Evolutionary conservation across 2,329 filamentous ascomycete genomes (phyloP).

Genomic region (Epicoccum nigrum): DNA sequence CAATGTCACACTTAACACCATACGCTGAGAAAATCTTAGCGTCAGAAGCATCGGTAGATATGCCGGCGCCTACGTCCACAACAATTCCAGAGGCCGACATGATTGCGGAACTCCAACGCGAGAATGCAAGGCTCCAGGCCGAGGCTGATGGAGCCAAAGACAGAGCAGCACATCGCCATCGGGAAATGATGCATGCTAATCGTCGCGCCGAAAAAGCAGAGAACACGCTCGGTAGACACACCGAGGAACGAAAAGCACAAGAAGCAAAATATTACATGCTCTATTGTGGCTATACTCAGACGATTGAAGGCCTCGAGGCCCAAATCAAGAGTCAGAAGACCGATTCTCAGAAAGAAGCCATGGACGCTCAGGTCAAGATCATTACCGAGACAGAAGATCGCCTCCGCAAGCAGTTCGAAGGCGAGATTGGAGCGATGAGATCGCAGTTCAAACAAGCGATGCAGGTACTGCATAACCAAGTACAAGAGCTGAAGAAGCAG

Average conservation of each 20-base stretch:
- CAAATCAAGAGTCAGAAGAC: not conserved
- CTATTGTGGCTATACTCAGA: no score
- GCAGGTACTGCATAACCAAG: not conserved
- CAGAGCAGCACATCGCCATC: conserved; percentile 2
- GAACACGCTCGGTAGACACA: no score
- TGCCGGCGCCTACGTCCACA: no score
- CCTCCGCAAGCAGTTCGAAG: not conserved
- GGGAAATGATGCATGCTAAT: conserved; percentile 1
- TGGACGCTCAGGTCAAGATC: not conserved
- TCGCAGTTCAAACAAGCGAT: not conserved
- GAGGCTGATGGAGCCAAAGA: not conserved
- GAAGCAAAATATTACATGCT: no score
- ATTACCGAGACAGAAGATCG: not conserved
- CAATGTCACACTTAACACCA: no score
- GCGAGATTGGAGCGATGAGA: not conserved
- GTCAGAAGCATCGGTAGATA: no score
- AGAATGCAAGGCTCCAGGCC: not conserved
- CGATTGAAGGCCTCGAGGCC: not conserved
- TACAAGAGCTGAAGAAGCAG: not conserved
- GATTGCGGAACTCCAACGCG: not conserved
- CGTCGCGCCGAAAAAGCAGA: not conserved
- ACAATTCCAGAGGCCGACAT: no score
- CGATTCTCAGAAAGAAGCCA: not conserved
- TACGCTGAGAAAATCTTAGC: no score
- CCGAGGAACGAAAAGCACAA: no score